Evolutionary conservation across 1,284 basidiomycete genomes (phyloP), one percentile per base, ranked within the genome.

Genomic region (Ceratorhiza oryzae-sativae): DNA sequence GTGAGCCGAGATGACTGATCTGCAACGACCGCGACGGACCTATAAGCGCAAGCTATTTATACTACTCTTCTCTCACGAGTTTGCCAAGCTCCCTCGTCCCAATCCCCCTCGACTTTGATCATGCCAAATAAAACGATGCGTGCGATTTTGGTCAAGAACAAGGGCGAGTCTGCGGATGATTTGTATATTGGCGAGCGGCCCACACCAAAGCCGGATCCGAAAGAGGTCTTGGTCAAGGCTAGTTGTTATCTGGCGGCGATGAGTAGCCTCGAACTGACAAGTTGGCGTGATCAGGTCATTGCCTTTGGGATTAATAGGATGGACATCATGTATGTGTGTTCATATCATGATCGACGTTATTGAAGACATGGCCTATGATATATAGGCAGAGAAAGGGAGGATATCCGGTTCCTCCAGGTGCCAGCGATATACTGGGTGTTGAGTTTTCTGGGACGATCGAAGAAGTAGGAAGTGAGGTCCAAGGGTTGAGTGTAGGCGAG

Each of bases 271-370:
- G 1, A n/a, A n/a, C n/a, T n/a, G n/a, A n/a, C n/a, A n/a, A n/a
- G n/a, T n/a, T n/a, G n/a, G n/a, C n/a, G n/a, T n/a, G n/a, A n/a
- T n/a, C 27, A 65, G 68, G 27, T 71, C 4, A 32, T 65, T 20
- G 42, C 61, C 1, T 96, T 96, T 79, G 94, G 93, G 15, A 80
- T 96, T 72, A 97, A 97, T 81, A 86, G 94, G 27, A 91, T 95
- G 93, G 95, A 97, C 79, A 85, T 95, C 56, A 74, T 80, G 46
- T 95, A 95, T 13, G 72, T 23, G n/a, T 36, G 34, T 10, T 39
- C n/a, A 20, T 20, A n/a, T 23, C 3, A 49, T 23, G 18, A 12
- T 63, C 3, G 32, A 2, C 12, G 12, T n/a, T 20, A 30, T 9
- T n/a, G 15, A 0, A n/a, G 25, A 34, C 34, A 15, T 48, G 32